Percentiles rank a stretch among this genome's conserved stretches.
phyloP scores from a whole-genome alignment of 1,284 basidiomycete species.

The Marasmius fiardii region DNA sequence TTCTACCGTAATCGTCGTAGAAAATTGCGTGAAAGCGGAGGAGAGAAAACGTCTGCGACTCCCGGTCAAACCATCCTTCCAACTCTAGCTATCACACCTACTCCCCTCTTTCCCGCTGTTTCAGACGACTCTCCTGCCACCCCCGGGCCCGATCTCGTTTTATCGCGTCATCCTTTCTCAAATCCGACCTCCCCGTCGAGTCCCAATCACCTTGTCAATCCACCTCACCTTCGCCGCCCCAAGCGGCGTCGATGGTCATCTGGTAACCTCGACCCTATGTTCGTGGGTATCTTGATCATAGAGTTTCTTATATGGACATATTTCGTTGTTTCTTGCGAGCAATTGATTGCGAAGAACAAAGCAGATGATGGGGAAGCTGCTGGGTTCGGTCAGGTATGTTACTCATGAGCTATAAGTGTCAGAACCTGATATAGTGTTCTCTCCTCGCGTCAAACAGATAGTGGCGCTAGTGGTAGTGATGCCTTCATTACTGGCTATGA shows the following conservation, averaged over 20 bases:
- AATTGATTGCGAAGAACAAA: conserved; percentile 27
- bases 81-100: not conserved
- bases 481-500: conserved; percentile 30
- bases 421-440: not conserved
- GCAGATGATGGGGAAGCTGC: conserved; percentile 21
- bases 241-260: conserved; percentile 30
- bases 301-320: conserved; percentile 35
- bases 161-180: not conserved
- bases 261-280: conserved; percentile 34
- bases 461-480: conserved; percentile 32
- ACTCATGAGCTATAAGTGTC: not conserved
- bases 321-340: conserved; percentile 35
- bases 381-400: conserved; percentile 30
- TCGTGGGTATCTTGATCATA: conserved; percentile 33
- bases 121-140: no score
- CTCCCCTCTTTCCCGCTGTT: no score
- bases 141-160: not conserved
- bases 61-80: not conserved
- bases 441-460: conserved; percentile 19
- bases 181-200: not conserved
- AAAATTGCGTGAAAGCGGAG: conserved; percentile 6
- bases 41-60: not conserved
- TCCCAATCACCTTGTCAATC: not conserved
- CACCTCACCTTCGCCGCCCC: conserved; percentile 19
- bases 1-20: conserved; percentile 12